Evolutionary conservation across 371 early-diverging fungal genomes (phyloP).

Genomic region (Mortierella sp.): DNA sequence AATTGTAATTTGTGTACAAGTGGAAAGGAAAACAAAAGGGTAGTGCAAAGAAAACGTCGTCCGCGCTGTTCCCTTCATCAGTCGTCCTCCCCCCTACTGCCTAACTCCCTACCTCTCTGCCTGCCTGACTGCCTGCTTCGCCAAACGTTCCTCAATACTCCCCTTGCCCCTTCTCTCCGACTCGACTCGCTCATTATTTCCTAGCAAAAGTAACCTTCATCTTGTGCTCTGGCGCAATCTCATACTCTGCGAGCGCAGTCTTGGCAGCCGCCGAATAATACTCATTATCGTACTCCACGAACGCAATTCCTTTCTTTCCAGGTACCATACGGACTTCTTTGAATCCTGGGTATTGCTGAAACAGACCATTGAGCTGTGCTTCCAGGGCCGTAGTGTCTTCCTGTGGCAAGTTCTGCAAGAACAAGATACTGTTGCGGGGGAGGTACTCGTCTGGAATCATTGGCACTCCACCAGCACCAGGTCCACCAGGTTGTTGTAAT

Average conservation of each 20-base stretch:
- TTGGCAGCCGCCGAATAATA: slow-evolving; percentile 85
- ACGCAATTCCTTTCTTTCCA: slow-evolving; percentile 89
- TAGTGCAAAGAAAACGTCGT: not conserved
- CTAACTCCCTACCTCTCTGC: too few species aligned
- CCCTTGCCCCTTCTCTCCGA: too few species aligned
- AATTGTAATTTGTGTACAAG: not conserved
- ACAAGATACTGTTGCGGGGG: slow-evolving; percentile 91
- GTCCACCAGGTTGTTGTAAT: slow-evolving; percentile 1
- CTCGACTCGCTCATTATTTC: slow-evolving; percentile 59
- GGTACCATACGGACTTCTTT: slow-evolving; percentile 93
- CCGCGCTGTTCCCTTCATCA: not conserved
- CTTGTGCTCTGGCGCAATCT: slow-evolving; percentile 76
- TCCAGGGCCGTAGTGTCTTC: slow-evolving; percentile 65
- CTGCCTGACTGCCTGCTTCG: too few species aligned
- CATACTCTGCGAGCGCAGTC: slow-evolving; percentile 83
- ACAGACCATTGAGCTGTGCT: slow-evolving; percentile 74
- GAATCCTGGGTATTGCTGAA: slow-evolving; percentile 89
- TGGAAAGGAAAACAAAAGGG: not conserved
- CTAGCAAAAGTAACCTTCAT: slow-evolving; percentile 90
- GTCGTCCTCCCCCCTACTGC: too few species aligned
- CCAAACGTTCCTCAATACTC: too few species aligned
- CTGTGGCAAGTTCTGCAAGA: slow-evolving; percentile 91
- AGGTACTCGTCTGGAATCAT: slow-evolving; percentile 80
- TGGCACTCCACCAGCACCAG: slow-evolving; percentile 45
- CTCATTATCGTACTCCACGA: slow-evolving; percentile 94